Conservation (phyloP, 208 protist species). For the Paratrypanosoma confusum region DNA sequence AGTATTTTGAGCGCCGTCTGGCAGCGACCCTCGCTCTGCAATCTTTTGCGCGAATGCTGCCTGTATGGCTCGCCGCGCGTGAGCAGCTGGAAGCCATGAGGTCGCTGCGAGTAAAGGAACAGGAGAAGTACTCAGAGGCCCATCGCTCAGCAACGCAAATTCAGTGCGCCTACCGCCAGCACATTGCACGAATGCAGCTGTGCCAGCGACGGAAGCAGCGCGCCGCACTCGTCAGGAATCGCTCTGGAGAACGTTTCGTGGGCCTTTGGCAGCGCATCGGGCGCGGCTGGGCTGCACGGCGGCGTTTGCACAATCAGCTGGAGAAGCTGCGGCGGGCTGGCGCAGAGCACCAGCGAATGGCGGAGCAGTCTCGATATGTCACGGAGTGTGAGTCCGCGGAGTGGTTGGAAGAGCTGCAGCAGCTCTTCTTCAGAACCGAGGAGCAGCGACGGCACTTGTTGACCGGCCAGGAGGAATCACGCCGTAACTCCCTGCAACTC, state of each 20-base stretch:
- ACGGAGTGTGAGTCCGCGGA: too few species aligned
- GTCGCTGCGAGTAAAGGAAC: slow-evolving; percentile 33
- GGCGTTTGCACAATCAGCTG: slow-evolving; percentile 15
- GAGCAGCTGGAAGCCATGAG: slow-evolving; percentile 34
- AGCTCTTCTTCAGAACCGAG: too few species aligned
- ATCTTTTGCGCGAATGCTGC: slow-evolving; percentile 57
- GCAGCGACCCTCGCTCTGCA: slow-evolving; percentile 58
- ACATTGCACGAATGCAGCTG: slow-evolving; percentile 25
- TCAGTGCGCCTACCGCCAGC: slow-evolving; percentile 47
- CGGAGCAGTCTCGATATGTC: too few species aligned
- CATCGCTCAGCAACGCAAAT: slow-evolving; percentile 33
- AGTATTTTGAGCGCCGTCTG: slow-evolving; percentile 29
- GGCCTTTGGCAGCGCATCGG: slow-evolving; percentile 54
- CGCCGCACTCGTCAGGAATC: neutral
- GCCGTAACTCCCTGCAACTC: too few species aligned
- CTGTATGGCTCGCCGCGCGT: slow-evolving; percentile 17
- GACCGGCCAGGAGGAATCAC: too few species aligned
- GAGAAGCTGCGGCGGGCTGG: slow-evolving; percentile 22
- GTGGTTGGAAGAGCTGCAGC: too few species aligned
- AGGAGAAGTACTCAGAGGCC: slow-evolving; percentile 16
- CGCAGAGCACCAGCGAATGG: slow-evolving; percentile 3
- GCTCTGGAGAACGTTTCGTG: slow-evolving; percentile 3
- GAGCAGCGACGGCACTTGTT: too few species aligned
- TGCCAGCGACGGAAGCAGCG: slow-evolving; percentile 1
- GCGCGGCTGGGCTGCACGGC: slow-evolving; percentile 40